phyloP scores from a whole-genome alignment of 306 rosid species.

The Cicer arietinum region DNA sequence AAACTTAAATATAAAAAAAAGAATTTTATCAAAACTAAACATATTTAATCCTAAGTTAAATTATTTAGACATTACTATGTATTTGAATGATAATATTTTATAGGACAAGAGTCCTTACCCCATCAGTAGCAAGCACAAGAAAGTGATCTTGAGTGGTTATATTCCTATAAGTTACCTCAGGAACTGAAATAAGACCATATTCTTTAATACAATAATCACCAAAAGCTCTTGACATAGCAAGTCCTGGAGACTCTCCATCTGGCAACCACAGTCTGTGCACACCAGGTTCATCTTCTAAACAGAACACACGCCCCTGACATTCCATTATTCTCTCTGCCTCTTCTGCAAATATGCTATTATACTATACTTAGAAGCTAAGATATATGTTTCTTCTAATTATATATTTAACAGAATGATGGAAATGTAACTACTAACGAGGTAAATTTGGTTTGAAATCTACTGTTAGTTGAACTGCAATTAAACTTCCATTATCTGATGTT shows the following conservation, averaged over 20 bases:
- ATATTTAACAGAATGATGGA: background rate
- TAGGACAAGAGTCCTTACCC: constrained; percentile 58
- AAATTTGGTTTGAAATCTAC: constrained; percentile 93
- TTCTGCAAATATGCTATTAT: constrained; percentile 53
- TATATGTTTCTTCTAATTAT: background rate
- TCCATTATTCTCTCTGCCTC: constrained; percentile 86
- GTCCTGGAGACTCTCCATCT: constrained; percentile 70
- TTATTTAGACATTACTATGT: background rate
- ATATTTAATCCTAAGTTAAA: background rate
- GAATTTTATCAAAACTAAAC: too few relatives aligned
- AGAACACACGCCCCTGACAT: constrained; percentile 81
- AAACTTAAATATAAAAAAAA: too few relatives aligned
- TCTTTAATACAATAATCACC: constrained; percentile 87
- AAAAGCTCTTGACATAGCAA: constrained; percentile 94
- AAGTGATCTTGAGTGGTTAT: constrained; percentile 71
- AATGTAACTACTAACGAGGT: constrained; percentile 67
- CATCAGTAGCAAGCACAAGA: constrained; percentile 91
- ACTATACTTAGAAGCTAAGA: constrained; percentile 7
- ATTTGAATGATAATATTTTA: background rate
- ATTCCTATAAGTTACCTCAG: constrained; percentile 79
- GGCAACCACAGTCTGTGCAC: constrained; percentile 89
- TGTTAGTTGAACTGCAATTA: constrained; percentile 75
- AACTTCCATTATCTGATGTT: constrained; percentile 71
- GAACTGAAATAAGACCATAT: constrained; percentile 83
- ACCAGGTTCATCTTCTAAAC: constrained; percentile 83